Conservation (phyloP, 192 early-diverging fungal genomes). For the Irineochytrium annulatum region DNA sequence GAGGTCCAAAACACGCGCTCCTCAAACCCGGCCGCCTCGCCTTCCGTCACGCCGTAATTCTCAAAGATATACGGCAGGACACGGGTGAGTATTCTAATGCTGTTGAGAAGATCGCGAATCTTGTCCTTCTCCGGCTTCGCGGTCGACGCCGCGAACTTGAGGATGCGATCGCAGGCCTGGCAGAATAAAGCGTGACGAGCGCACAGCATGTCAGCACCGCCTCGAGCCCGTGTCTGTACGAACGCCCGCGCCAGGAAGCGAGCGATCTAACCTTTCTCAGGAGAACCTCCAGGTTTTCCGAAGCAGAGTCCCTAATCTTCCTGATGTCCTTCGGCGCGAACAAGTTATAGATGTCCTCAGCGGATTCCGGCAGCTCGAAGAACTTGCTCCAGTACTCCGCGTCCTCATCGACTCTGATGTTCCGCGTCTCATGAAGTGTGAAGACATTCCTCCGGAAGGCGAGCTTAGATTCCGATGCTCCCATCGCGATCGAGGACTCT, state of each 20-base stretch:
- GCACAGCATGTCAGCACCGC: too few relatives aligned
- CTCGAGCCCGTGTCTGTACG: too few relatives aligned
- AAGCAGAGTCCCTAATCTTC: constrained; percentile 65
- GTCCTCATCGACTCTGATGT: too few relatives aligned
- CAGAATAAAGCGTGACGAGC: too few relatives aligned
- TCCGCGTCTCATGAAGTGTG: constrained; percentile 73
- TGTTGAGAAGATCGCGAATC: constrained; percentile 69
- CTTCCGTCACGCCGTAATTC: constrained; percentile 28
- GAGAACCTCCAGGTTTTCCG: constrained; percentile 73
- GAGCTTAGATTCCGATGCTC: constrained; percentile 82
- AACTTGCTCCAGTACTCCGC: constrained; percentile 50
- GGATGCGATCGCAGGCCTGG: constrained; percentile 16
- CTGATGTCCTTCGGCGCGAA: constrained; percentile 81
- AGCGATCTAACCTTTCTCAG: constrained; percentile 58
- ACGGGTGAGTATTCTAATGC: constrained; percentile 76
- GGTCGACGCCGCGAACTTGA: constrained; percentile 12
- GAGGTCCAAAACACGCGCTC: constrained; percentile 60
- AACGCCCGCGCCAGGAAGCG: neutral
- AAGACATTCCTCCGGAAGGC: constrained; percentile 86
- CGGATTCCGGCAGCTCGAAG: constrained; percentile 65
- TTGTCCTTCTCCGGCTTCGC: constrained; percentile 50
- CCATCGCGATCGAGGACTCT: too few relatives aligned
- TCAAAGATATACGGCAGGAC: constrained; percentile 85
- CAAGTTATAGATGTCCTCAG: constrained; percentile 84
- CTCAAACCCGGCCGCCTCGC: constrained; percentile 48